Evolutionary conservation across 148 eudicot genomes (phyloP).

Genomic region (Fagopyrum homotropicum): DNA sequence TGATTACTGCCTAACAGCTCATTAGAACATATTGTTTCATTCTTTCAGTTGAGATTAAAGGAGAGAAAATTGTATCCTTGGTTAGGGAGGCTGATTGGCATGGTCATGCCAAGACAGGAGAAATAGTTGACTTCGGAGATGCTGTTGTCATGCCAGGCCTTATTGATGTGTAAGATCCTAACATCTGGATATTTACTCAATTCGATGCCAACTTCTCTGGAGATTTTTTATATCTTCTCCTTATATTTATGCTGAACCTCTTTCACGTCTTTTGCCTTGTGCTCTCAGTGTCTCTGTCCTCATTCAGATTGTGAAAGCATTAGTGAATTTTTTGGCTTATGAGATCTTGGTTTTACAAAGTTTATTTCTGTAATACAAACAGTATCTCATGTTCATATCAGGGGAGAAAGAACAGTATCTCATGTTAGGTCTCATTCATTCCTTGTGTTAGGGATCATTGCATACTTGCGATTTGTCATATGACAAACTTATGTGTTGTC

Average conservation of each 20-base stretch:
- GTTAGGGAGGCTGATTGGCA: constrained; percentile 62
- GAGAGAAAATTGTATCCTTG: constrained; percentile 59
- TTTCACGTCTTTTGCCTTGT: background rate
- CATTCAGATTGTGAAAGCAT: background rate
- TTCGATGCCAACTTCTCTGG: background rate
- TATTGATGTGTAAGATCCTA: constrained; percentile 79
- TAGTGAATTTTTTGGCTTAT: background rate
- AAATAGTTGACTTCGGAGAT: constrained; percentile 71
- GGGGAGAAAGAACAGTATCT: too few species aligned
- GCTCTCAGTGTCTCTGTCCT: background rate
- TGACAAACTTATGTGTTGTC: too few species aligned
- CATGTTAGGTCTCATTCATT: too few species aligned
- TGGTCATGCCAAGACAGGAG: constrained; percentile 29
- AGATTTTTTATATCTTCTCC: background rate
- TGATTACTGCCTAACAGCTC: background rate
- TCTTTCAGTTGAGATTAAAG: constrained; percentile 76
- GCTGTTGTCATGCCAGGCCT: constrained; percentile 99
- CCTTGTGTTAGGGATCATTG: too few species aligned
- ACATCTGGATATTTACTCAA: background rate
- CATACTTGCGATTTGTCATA: too few species aligned
- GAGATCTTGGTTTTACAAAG: background rate
- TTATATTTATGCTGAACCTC: background rate
- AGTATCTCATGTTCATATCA: too few species aligned
- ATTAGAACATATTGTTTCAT: constrained; percentile 6
- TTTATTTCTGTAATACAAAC: background rate